A percentile compares a stretch with the other conserved stretches of the same genome.
Evolutionary conservation across 2,329 filamentous ascomycete species (phyloP).

Genomic region (Fusarium subglutinans): DNA sequence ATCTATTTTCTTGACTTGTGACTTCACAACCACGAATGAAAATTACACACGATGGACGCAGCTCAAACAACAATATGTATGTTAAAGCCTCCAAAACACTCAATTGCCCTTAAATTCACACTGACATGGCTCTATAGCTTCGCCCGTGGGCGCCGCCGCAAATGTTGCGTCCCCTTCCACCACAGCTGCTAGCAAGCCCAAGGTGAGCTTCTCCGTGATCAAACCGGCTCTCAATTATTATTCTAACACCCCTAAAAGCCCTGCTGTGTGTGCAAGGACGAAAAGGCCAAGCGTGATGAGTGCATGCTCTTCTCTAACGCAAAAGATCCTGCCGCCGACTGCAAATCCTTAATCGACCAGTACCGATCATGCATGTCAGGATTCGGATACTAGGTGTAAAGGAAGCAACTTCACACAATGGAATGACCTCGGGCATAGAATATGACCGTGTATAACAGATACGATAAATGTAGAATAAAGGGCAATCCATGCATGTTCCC

Average conservation of each 20-base stretch:
- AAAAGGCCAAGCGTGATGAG: slow-evolving; percentile 92
- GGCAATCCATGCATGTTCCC: slow-evolving; percentile 36
- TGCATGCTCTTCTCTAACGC: slow-evolving; percentile 98
- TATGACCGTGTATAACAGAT: slow-evolving; percentile 36
- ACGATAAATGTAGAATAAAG: slow-evolving; percentile 39
- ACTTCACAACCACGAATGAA: slow-evolving; percentile 26
- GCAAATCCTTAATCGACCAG: slow-evolving; percentile 81
- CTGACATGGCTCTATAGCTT: slow-evolving; percentile 25
- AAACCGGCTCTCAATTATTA: slow-evolving; percentile 19
- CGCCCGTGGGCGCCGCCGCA: slow-evolving; percentile 39
- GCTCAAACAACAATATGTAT: slow-evolving; percentile 41
- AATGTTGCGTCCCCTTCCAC: slow-evolving; percentile 44
- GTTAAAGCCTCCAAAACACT: neutral
- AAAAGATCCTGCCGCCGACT: slow-evolving; percentile 84
- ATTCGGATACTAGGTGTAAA: slow-evolving; percentile 82
- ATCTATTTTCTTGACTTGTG: slow-evolving; percentile 26
- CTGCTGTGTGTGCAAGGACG: slow-evolving; percentile 96
- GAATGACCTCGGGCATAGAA: slow-evolving; percentile 15
- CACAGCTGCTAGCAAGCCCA: slow-evolving; percentile 51
- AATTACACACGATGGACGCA: slow-evolving; percentile 46
- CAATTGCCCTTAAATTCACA: neutral
- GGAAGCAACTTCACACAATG: neutral
- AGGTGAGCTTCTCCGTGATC: slow-evolving; percentile 47
- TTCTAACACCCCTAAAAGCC: slow-evolving; percentile 65
- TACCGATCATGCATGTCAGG: slow-evolving; percentile 94